Evolutionary conservation across 805 yeast genomes (phyloP), one percentile per base, ranked within the genome.

Genomic region (Cyberlindnera petersonii): DNA sequence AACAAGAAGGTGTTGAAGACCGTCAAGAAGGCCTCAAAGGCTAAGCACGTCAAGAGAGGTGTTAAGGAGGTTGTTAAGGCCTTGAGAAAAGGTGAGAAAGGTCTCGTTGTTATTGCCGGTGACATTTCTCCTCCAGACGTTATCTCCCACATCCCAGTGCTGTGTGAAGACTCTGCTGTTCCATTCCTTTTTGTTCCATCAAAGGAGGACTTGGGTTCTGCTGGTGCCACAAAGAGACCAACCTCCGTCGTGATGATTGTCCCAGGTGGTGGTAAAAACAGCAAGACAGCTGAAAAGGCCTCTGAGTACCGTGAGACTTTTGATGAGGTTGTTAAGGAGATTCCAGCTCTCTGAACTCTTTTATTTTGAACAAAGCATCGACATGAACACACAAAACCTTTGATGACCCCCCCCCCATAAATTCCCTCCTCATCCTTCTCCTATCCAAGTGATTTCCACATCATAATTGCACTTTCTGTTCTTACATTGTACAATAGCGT

Each of bases 221-320:
- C 99, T 19, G 98, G 98, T 60, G 95, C 97, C 46, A 93, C 98
- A 42, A 93, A 93, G 74, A 84, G 99, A 74, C 98, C 98, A 53
- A 93, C 99, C 26, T 87, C 97, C 26, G 89, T 95, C 64, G 96
- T 93, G 22, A 86, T 93, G 87, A 77, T 93, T 54, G 93, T 89
- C 39, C 98, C 99, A 55, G 96, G 96, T 42, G 95, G 95, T 40
- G 88, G 89, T 44, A 75, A 85, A 58, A 83, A 80, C 71, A 83
- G 82, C 65, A 82, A 78, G 53, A 74, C 70, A 43, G 75, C 76
- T 51, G 72, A 75, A 42, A 76, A 79, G 61, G 77, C 87, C 48
- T 86, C 79, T 49, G 97, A 91, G 59, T 93, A 93, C 75, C 84
- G 86, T 66, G 96, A 89, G 66, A 64, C 79, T 44, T 93, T 76